phyloP scores from a whole-genome alignment of 2,329 filamentous ascomycete genomes.

The Paecilomyces niveus region DNA sequence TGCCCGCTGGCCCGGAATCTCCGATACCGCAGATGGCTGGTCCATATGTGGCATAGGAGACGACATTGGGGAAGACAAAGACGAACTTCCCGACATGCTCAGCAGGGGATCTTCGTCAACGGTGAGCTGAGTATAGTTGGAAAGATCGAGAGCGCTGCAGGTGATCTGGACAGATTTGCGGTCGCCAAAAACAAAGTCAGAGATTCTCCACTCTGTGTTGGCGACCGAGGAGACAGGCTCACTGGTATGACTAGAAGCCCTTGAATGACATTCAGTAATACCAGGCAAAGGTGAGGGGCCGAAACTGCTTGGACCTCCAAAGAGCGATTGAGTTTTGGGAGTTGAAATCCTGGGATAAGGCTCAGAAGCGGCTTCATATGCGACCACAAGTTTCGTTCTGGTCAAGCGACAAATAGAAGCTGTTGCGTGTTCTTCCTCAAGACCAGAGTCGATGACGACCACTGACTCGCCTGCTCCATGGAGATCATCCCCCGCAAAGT shows the following conservation, averaged over 20 bases:
- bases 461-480: constrained; percentile 68
- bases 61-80: constrained; percentile 46
- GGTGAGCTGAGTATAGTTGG: constrained; percentile 63
- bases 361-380: constrained; percentile 13
- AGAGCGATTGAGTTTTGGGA: constrained; percentile 37
- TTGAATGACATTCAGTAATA: constrained; percentile 12
- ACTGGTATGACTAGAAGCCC: constrained; percentile 22
- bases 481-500: constrained; percentile 79
- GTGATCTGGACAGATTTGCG: constrained; percentile 58
- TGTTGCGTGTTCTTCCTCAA: constrained; percentile 49
- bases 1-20: constrained; percentile 78
- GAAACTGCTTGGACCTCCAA: constrained; percentile 37
- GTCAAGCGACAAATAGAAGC: constrained; percentile 52
- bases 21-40: constrained; percentile 37
- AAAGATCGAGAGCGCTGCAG: constrained; percentile 65
- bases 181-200: constrained; percentile 55
- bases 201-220: constrained; percentile 61
- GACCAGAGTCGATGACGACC: constrained; percentile 65
- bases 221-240: constrained; percentile 25
- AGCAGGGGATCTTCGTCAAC: constrained; percentile 71
- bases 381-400: constrained; percentile 42
- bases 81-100: constrained; percentile 49
- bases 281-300: neutral
- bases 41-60: constrained; percentile 47
- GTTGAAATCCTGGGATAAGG: constrained; percentile 11